A percentile compares a stretch with the other conserved stretches of the same genome.
phyloP scores from a whole-genome alignment of 2,329 filamentous ascomycete species.

The Teratosphaeria nubilosa region DNA sequence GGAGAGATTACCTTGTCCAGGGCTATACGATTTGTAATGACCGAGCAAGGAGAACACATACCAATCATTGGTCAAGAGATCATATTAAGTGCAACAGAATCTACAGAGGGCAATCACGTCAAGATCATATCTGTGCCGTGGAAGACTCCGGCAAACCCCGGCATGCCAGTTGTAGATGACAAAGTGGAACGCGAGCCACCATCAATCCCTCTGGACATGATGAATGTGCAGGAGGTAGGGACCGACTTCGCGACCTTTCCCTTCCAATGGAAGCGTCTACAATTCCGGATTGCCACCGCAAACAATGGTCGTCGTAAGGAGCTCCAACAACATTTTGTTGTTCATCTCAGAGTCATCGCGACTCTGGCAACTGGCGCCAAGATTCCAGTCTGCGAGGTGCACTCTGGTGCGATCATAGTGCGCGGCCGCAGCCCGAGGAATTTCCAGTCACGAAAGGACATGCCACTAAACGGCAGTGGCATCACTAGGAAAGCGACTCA shows the following conservation, averaged over 20 bases:
- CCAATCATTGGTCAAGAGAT: conserved; percentile 76
- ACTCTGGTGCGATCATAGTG: conserved; percentile 85
- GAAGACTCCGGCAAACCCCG: conserved; percentile 74
- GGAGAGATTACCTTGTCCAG: conserved; percentile 75
- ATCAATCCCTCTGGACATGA: conserved; percentile 62
- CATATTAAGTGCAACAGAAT: conserved; percentile 84
- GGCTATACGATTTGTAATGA: conserved; percentile 68
- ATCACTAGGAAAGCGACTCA: conserved; percentile 55
- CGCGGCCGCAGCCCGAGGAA: conserved; percentile 87
- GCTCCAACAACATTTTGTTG: conserved; percentile 88
- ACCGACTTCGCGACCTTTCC: conserved; percentile 84
- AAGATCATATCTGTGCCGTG: conserved; percentile 95
- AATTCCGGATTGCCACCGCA: conserved; percentile 89
- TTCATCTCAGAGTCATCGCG: conserved; percentile 76
- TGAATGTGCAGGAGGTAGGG: conserved; percentile 58
- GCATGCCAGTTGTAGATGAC: conserved; percentile 57
- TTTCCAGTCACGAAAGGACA: conserved; percentile 88
- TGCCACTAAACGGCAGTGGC: conserved; percentile 70
- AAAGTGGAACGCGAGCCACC: conserved; percentile 78
- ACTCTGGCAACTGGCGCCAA: conserved; percentile 77
- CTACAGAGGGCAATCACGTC: conserved; percentile 82
- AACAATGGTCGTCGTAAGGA: conserved; percentile 94
- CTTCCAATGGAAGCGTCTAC: conserved; percentile 85
- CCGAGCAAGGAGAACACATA: conserved; percentile 73
- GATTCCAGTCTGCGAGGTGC: conserved; percentile 69